These are phyloP conservation scores for Diplodia scrobiculata DNA, from an alignment of 2,329 filamentous ascomycete species.

Conservation along the genomic window DNA sequence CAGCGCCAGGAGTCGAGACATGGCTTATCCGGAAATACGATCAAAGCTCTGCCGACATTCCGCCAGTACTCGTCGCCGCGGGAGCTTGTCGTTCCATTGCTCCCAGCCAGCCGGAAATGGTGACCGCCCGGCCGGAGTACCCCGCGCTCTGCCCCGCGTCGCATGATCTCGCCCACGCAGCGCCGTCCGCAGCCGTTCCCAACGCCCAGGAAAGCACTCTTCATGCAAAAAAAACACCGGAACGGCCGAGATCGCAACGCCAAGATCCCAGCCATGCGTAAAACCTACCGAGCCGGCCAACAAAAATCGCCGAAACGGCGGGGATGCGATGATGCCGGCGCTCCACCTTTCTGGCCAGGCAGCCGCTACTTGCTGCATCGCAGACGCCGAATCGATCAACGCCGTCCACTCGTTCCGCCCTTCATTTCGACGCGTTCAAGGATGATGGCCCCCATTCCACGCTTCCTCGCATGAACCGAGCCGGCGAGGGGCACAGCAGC, in stretches of 20 bases:
- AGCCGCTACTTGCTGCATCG: neutral
- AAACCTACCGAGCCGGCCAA: neutral
- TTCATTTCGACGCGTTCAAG: neutral
- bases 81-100: neutral
- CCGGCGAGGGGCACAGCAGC: neutral
- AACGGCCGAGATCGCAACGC: neutral
- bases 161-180: neutral
- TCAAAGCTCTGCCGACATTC: neutral
- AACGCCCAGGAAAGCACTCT: neutral
- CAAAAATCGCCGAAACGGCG: neutral
- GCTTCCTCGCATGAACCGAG: constrained; percentile 4
- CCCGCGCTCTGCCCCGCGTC: constrained; percentile 1
- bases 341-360: neutral
- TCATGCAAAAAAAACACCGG: neutral
- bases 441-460: neutral
- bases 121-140: neutral
- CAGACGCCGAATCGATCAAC: neutral
- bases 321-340: neutral
- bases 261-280: neutral
- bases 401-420: neutral
- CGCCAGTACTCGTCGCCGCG: neutral
- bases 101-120: neutral
- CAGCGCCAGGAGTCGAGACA: neutral
- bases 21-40: neutral
- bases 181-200: neutral